A percentile compares a stretch with the other conserved stretches of the same genome.
phyloP scores from a whole-genome alignment of 257 asterid genomes.

The Lycium barbarum region DNA sequence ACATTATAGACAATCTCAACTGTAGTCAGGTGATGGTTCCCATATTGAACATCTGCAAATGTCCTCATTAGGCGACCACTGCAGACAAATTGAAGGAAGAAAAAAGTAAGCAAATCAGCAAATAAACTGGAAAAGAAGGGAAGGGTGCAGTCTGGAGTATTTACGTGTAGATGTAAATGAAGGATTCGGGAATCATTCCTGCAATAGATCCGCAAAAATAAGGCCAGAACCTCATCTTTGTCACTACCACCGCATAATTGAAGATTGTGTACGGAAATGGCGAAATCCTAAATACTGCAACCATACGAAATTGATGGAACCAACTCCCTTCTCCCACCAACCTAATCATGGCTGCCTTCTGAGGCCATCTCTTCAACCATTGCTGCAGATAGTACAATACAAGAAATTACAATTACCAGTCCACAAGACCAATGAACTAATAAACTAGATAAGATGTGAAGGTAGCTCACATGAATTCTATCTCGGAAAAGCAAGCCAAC shows the following conservation, averaged over 20 bases:
- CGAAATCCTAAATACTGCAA: slow-evolving; percentile 81
- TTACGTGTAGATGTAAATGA: slow-evolving; percentile 89
- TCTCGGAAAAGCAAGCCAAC: slow-evolving; percentile 32
- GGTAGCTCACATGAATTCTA: slow-evolving; percentile 33
- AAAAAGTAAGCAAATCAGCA: slow-evolving; percentile 27
- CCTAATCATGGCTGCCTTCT: slow-evolving; percentile 79
- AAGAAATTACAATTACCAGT: not conserved
- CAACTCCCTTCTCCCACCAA: slow-evolving; percentile 90
- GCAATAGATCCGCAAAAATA: slow-evolving; percentile 82
- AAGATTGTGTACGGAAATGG: slow-evolving; percentile 95
- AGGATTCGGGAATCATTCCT: slow-evolving; percentile 96
- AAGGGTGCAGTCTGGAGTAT: slow-evolving; percentile 20
- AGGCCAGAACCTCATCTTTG: slow-evolving; percentile 91
- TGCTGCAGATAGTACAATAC: slow-evolving; percentile 44
- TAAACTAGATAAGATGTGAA: not conserved
- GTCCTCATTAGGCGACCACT: slow-evolving; percentile 89
- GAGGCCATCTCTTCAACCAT: slow-evolving; percentile 96
- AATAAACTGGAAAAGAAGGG: slow-evolving; percentile 4
- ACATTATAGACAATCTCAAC: slow-evolving; percentile 80
- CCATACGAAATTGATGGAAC: slow-evolving; percentile 89
- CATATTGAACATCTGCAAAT: slow-evolving; percentile 77
- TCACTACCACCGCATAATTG: slow-evolving; percentile 86
- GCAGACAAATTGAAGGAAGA: slow-evolving; percentile 43
- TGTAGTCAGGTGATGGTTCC: slow-evolving; percentile 68
- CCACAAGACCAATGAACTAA: slow-evolving; percentile 13